Conservation (phyloP, 1,284 basidiomycete species). For the Thelephora terrestris region DNA sequence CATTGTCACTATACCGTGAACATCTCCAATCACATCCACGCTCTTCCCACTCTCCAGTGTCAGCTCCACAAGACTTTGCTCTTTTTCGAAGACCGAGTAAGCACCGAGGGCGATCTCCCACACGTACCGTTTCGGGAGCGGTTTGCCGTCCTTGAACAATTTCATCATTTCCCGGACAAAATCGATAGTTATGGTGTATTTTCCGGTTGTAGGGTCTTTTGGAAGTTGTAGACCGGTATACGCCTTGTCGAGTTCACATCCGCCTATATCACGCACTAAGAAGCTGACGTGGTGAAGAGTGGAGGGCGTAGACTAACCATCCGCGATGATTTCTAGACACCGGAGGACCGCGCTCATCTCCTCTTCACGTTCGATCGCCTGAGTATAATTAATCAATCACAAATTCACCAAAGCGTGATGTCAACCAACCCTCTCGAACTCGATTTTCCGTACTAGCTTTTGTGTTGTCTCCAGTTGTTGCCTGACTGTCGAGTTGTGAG, state of each 20-base stretch:
- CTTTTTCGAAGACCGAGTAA: constrained; percentile 64
- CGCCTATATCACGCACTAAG: constrained; percentile 32
- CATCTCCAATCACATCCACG: constrained; percentile 88
- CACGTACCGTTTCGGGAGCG: constrained; percentile 63
- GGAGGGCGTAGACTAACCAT: constrained; percentile 38
- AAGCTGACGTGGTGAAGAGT: not conserved
- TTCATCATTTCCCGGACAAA: constrained; percentile 86
- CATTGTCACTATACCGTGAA: constrained; percentile 51
- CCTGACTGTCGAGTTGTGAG: constrained; percentile 74
- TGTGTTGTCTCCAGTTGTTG: constrained; percentile 81
- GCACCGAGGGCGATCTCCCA: constrained; percentile 96
- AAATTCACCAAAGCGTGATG: not conserved
- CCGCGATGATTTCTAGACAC: constrained; percentile 69
- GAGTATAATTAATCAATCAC: not conserved
- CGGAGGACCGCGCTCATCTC: constrained; percentile 68
- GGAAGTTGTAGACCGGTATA: constrained; percentile 64
- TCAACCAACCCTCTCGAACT: constrained; percentile 71
- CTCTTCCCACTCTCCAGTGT: constrained; percentile 71
- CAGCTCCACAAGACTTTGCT: constrained; percentile 78
- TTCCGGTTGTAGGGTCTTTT: constrained; percentile 38
- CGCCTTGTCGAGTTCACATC: constrained; percentile 58
- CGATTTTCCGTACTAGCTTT: constrained; percentile 80
- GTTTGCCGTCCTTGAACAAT: constrained; percentile 89
- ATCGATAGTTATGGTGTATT: constrained; percentile 62
- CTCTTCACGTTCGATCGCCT: constrained; percentile 87